phyloP scores from a whole-genome alignment of 2,329 filamentous ascomycete species.

The Colletotrichum theobromicola region DNA sequence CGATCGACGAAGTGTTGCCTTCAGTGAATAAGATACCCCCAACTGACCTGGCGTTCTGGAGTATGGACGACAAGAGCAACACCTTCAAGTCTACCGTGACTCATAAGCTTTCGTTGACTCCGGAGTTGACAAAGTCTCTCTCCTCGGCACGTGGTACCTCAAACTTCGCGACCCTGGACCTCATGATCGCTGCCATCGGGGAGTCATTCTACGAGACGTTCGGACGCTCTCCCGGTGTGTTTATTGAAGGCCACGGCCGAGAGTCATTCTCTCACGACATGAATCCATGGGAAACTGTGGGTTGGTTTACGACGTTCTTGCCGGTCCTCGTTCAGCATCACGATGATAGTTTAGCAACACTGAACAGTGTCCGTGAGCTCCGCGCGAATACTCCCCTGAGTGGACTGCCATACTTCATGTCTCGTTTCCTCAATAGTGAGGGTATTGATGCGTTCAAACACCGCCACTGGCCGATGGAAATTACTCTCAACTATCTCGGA shows the following conservation, averaged over 20 bases:
- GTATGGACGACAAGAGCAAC: constrained; percentile 24
- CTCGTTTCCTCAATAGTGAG: background rate
- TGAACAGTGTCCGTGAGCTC: background rate
- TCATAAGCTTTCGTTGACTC: constrained; percentile 26
- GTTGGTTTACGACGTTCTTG: constrained; percentile 50
- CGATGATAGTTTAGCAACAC: background rate
- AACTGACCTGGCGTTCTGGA: constrained; percentile 30
- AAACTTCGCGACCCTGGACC: constrained; percentile 37
- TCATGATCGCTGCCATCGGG: constrained; percentile 39
- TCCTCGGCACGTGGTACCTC: constrained; percentile 29
- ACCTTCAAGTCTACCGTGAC: constrained; percentile 28
- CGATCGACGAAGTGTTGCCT: background rate
- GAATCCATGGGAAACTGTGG: constrained; percentile 44
- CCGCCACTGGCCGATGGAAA: constrained; percentile 27
- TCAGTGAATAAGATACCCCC: background rate
- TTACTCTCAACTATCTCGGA: constrained; percentile 32
- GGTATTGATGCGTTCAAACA: background rate
- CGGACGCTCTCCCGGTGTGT: constrained; percentile 37
- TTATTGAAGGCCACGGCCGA: constrained; percentile 47
- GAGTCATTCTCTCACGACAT: constrained; percentile 36
- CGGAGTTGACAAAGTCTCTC: constrained; percentile 31
- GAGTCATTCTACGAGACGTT: constrained; percentile 40
- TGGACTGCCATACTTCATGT: constrained; percentile 7
- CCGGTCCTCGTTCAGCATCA: constrained; percentile 29
- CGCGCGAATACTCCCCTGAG: background rate